Evolutionary conservation across 257 asterid species (phyloP).

Genomic region (Jaltomata sinuosa): DNA sequence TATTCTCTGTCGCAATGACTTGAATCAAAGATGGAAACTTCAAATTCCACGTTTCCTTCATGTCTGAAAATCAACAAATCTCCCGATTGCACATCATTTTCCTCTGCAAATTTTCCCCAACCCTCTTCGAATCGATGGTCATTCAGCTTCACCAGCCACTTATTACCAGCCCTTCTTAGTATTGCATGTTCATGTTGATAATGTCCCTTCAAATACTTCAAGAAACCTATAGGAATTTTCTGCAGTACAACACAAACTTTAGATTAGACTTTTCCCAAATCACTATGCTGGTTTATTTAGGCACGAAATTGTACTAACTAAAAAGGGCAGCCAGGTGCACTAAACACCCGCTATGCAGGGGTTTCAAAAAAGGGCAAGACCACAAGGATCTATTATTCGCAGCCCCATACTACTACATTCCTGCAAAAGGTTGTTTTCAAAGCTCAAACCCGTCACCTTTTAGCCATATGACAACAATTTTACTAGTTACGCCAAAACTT

Average conservation of each 20-base stretch:
- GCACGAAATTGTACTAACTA: not conserved
- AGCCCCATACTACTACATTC: too few relatives aligned
- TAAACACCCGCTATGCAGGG: too few relatives aligned
- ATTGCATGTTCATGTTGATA: not conserved
- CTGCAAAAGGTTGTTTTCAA: too few relatives aligned
- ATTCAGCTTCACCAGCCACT: conserved; percentile 1
- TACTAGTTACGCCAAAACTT: too few relatives aligned
- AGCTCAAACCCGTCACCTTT: too few relatives aligned
- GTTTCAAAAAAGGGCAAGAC: too few relatives aligned
- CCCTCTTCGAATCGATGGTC: not conserved
- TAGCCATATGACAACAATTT: too few relatives aligned
- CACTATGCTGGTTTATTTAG: not conserved
- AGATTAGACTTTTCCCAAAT: not conserved
- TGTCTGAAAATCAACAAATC: conserved; percentile 5
- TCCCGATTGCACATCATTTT: conserved; percentile 1
- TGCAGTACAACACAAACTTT: not conserved
- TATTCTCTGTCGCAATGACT: not conserved
- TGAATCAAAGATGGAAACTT: not conserved
- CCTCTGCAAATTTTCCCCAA: not conserved
- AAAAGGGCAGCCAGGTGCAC: too few relatives aligned
- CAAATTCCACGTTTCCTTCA: conserved; percentile 10
- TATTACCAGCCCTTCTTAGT: not conserved
- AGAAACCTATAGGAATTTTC: conserved; percentile 1
- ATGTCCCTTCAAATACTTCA: not conserved
- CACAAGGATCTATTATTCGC: too few relatives aligned